These are phyloP conservation scores for Meredithiella fracta DNA, from an alignment of 2,329 filamentous ascomycete genomes.

Conservation along the genomic window DNA sequence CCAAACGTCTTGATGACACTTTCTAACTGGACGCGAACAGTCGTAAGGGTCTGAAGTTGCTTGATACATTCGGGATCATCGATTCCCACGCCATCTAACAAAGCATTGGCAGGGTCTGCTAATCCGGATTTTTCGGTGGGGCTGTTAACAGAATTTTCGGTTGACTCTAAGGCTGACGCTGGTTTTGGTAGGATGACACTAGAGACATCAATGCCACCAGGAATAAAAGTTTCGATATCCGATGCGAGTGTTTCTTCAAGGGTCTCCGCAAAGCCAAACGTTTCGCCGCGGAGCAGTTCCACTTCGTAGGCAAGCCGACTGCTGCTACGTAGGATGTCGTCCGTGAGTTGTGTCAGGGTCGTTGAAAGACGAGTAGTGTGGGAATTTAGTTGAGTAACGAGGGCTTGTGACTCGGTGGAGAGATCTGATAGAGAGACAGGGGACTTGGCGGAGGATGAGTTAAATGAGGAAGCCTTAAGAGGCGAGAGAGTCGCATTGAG, in stretches of 20 bases:
- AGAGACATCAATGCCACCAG: slow-evolving; percentile 26
- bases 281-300: slow-evolving; percentile 79
- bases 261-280: slow-evolving; percentile 57
- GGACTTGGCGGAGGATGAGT: slow-evolving; percentile 12
- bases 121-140: background rate
- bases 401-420: slow-evolving; percentile 62
- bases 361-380: slow-evolving; percentile 71
- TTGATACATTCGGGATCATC: slow-evolving; percentile 51
- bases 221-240: slow-evolving; percentile 59
- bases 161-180: slow-evolving; percentile 12
- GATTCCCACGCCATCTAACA: slow-evolving; percentile 10
- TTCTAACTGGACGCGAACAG: slow-evolving; percentile 72
- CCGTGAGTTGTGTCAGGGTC: slow-evolving; percentile 74
- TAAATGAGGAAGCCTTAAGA: slow-evolving; percentile 27
- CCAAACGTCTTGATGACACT: slow-evolving; percentile 83
- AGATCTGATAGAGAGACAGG: slow-evolving; percentile 53
- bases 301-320: slow-evolving; percentile 86
- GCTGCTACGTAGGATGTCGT: slow-evolving; percentile 83
- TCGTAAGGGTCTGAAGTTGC: slow-evolving; percentile 65
- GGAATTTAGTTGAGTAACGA: slow-evolving; percentile 76
- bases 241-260: slow-evolving; percentile 49
- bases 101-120: background rate
- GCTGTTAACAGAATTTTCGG: slow-evolving; percentile 13
- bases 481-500: slow-evolving; percentile 65
- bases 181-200: slow-evolving; percentile 16